phyloP scores from a whole-genome alignment of 257 asterid species.

The Solanum raphanifolium region DNA sequence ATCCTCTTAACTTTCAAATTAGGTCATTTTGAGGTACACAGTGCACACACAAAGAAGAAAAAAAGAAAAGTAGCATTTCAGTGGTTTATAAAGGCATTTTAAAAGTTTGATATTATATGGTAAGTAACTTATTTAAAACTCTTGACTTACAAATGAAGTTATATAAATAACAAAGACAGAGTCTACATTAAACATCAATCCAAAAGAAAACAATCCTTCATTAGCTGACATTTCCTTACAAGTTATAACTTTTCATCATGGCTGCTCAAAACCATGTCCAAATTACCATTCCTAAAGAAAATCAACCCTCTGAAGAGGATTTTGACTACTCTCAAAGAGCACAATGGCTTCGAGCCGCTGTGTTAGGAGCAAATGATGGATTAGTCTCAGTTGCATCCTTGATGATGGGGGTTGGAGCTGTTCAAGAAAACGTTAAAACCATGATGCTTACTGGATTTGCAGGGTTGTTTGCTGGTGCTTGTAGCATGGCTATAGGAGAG shows the following conservation, averaged over 20 bases:
- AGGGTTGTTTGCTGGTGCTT: conserved; percentile 58
- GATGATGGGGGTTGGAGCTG: conserved; percentile 69
- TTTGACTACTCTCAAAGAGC: conserved; percentile 53
- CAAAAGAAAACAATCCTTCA: not conserved
- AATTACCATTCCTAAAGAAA: conserved; percentile 16
- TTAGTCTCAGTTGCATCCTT: conserved; percentile 52
- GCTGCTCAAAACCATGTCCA: conserved; percentile 34
- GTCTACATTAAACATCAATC: not conserved
- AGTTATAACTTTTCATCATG: conserved; percentile 14
- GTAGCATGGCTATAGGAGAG: conserved; percentile 82
- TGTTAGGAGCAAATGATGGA: conserved; percentile 72
- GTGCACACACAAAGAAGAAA: not conserved
- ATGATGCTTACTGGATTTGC: conserved; percentile 57
- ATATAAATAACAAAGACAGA: too few species aligned
- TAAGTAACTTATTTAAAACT: too few species aligned
- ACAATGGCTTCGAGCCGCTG: conserved; percentile 71
- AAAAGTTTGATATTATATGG: too few species aligned
- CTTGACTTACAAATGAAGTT: too few species aligned
- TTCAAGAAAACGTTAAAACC: conserved; percentile 35
- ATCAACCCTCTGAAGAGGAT: conserved; percentile 16
- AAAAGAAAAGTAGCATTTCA: too few species aligned
- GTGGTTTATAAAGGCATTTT: too few species aligned
- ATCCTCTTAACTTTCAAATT: not conserved
- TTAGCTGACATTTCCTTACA: not conserved
- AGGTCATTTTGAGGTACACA: not conserved